Conservation (phyloP, 208 protist genomes). For the Acanthamoeba rhysodes region DNA sequence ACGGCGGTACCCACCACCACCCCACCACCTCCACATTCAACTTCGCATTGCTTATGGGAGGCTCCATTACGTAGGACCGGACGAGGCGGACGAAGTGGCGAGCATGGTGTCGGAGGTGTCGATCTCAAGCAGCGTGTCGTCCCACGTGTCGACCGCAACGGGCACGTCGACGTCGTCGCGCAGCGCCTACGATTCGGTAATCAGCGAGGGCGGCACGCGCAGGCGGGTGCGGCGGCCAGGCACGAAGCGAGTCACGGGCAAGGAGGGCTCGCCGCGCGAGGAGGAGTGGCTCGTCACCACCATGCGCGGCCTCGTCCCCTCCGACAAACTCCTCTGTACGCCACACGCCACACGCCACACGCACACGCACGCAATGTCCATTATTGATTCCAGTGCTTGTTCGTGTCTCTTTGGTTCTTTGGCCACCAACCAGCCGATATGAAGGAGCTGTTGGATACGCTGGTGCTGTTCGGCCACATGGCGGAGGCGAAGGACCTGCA, state of each 20-base stretch:
- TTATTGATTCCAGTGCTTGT: background rate
- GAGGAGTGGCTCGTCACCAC: slow-evolving; percentile 74
- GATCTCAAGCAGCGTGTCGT: slow-evolving; percentile 50
- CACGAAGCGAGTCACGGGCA: slow-evolving; percentile 61
- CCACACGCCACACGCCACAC: too few relatives aligned
- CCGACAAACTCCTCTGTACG: slow-evolving; percentile 50
- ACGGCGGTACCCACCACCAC: background rate
- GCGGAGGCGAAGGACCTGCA: slow-evolving; percentile 55
- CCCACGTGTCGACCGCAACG: background rate
- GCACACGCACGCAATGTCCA: too few relatives aligned
- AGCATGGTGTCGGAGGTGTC: slow-evolving; percentile 68
- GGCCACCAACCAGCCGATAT: background rate
- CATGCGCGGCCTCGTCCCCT: slow-evolving; percentile 43
- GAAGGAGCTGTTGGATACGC: slow-evolving; percentile 55
- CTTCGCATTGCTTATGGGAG: background rate
- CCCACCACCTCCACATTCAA: background rate
- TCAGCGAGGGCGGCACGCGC: slow-evolving; percentile 62
- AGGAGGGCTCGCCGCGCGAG: slow-evolving; percentile 58
- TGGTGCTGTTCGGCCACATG: slow-evolving; percentile 72
- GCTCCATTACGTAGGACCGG: background rate
- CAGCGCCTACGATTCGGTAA: slow-evolving; percentile 38
- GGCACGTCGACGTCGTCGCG: background rate
- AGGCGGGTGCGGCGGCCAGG: slow-evolving; percentile 3
- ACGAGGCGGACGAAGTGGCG: slow-evolving; percentile 4
- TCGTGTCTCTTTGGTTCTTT: background rate